A percentile compares a stretch with the other conserved stretches of the same genome.
These are phyloP conservation scores for Pyricularia grisea DNA, from an alignment of 2,329 filamentous ascomycete genomes.

Conservation along the genomic window DNA sequence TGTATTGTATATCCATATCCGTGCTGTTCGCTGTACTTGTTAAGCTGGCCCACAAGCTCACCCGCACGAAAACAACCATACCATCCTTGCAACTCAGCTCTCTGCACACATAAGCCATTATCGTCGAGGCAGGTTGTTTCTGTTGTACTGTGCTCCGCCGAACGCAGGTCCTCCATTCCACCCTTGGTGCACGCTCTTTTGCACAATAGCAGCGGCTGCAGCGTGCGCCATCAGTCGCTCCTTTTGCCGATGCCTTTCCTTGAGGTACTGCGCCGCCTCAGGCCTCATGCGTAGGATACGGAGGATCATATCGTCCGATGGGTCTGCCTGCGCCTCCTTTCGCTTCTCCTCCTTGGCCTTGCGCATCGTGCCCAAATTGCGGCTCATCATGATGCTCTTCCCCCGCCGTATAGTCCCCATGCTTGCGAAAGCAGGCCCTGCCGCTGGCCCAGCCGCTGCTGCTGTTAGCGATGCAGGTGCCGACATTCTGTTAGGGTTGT, in stretches of 20 bases:
- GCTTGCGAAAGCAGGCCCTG: conserved; percentile 45
- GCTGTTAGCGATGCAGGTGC: conserved; percentile 49
- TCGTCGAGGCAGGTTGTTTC: conserved; percentile 37
- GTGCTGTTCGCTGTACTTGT: neutral
- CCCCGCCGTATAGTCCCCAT: conserved; percentile 57
- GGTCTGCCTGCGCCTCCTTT: conserved; percentile 90
- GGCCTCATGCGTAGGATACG: conserved; percentile 91
- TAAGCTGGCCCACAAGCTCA: neutral
- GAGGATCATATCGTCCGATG: conserved; percentile 96
- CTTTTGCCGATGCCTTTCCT: conserved; percentile 86
- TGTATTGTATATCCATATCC: neutral
- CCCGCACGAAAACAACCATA: neutral
- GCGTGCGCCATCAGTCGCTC: conserved; percentile 84
- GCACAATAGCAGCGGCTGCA: conserved; percentile 88
- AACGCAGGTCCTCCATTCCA: conserved; percentile 33
- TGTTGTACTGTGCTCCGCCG: conserved; percentile 29
- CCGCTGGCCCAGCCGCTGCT: conserved; percentile 32
- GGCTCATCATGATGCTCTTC: conserved; percentile 84
- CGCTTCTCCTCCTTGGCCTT: conserved; percentile 94
- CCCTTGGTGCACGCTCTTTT: conserved; percentile 67
- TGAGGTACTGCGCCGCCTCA: conserved; percentile 78
- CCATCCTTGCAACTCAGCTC: neutral
- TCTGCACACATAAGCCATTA: conserved; percentile 14
- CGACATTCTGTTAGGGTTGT: conserved; percentile 52
- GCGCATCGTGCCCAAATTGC: conserved; percentile 92